A percentile compares a stretch with the other conserved stretches of the same genome.
These are phyloP conservation scores for Paramyrothecium roridum DNA, from an alignment of 2,329 filamentous ascomycete genomes.

Conservation along the genomic window DNA sequence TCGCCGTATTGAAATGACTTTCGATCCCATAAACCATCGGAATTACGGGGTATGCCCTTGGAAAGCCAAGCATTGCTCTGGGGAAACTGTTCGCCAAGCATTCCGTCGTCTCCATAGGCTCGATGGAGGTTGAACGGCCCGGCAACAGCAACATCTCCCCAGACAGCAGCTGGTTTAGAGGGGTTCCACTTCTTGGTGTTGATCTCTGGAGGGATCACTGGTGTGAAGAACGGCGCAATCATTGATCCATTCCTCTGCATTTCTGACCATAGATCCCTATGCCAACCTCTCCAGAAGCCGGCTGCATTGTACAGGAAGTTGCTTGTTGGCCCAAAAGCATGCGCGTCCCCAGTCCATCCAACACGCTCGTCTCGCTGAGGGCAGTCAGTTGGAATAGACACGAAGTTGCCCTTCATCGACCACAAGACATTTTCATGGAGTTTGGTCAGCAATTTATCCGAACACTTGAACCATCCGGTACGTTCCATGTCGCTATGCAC, in stretches of 20 bases:
- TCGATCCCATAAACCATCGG: background rate
- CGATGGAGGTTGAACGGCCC: background rate
- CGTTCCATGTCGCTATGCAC: conserved; percentile 51
- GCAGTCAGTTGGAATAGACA: conserved; percentile 54
- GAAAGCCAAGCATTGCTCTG: background rate
- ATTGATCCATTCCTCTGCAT: background rate
- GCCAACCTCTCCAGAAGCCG: conserved; percentile 48
- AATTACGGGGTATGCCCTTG: background rate
- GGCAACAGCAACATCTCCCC: background rate
- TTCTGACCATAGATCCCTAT: conserved; percentile 19
- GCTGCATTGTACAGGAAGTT: conserved; percentile 51
- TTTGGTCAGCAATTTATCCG: conserved; percentile 46
- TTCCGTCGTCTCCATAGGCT: background rate
- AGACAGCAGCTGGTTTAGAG: conserved; percentile 34
- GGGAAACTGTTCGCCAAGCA: background rate
- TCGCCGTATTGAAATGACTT: conserved; percentile 22
- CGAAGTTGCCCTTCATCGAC: conserved; percentile 56
- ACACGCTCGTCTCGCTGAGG: conserved; percentile 52
- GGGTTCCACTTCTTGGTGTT: conserved; percentile 42
- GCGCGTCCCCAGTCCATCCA: conserved; percentile 49
- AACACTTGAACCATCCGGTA: conserved; percentile 49
- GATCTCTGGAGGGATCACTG: background rate
- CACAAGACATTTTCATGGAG: conserved; percentile 52
- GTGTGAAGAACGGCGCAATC: background rate
- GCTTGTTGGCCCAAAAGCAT: conserved; percentile 46